Conservation (phyloP, 2,329 filamentous ascomycete species). For the Gnomoniopsis smithogilvyi region DNA sequence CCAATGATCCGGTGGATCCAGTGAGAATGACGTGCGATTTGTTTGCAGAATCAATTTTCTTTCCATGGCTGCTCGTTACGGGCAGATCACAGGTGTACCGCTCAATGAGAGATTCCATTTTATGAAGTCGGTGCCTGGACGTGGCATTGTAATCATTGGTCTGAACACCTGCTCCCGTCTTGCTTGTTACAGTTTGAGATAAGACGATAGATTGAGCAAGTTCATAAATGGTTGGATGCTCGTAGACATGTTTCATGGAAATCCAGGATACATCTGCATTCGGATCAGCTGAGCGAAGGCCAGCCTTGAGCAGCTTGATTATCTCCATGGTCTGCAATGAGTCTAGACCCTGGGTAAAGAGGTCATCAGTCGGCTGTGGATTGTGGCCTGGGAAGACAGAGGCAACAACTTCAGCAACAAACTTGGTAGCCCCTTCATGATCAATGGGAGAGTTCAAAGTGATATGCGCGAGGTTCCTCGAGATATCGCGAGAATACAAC, state of each 20-base stretch:
- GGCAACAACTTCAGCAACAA: conserved; percentile 9
- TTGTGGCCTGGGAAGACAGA: conserved; percentile 10
- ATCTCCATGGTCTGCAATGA: conserved; percentile 19
- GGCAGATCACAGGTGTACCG: neutral
- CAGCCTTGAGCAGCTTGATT: conserved; percentile 13
- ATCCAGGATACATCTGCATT: conserved; percentile 2
- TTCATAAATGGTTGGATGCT: conserved; percentile 18
- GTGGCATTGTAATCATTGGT: neutral
- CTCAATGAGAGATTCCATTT: neutral
- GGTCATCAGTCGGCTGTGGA: conserved; percentile 10
- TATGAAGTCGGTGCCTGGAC: neutral
- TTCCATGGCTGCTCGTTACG: neutral
- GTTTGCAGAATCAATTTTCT: conserved; percentile 11
- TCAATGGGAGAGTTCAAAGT: neutral
- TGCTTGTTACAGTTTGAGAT: neutral
- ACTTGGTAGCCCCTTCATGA: neutral
- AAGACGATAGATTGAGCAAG: conserved; percentile 2
- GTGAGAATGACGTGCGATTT: conserved; percentile 27
- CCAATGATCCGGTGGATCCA: conserved; percentile 32
- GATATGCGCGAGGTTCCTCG: conserved; percentile 1
- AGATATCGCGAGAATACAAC: conserved; percentile 1
- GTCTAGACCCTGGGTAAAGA: conserved; percentile 20
- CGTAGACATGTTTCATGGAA: conserved; percentile 15
- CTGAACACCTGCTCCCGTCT: neutral
- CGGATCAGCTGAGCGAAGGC: conserved; percentile 1